Base-by-base conservation (phyloP, 805 yeast species). In the Candida lessepsii region DNA sequence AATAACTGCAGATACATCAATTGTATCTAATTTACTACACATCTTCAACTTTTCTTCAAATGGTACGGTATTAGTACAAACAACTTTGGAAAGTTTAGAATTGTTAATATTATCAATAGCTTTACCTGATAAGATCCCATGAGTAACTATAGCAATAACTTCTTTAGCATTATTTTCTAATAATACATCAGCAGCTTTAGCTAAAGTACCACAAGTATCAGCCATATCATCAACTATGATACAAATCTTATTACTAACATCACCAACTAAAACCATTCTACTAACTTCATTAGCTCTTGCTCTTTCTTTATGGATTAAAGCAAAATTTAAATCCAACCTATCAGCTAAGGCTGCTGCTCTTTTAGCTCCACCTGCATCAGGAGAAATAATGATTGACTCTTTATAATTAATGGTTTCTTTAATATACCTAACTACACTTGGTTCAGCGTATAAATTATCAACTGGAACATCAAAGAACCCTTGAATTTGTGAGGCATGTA, bases 401-500 rank as follows among this genome's bases (percentile, higher is more conserved):
- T 80, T 71, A 23, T 66, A 64, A 46, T 70, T 64, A 32, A 79
- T 69, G 48, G 79, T 75, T 45, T 80, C 86, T 48, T 76, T 80
- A 52, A 91, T 86, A 61, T 86, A 93, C 51, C 85, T 71, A 35
- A 91, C 75, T 15, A 86, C 95, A 41, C 83, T 79, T 35, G 99
- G 98, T 58, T 93, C 98, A 14, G 96, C 97, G 54, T 90, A 91
- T 47, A 91, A 72, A 57, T 91, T 93, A 66, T 91, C 98, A 19
- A 91, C 98, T 2, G 99, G 98, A 25, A 88, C 88, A 48, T 81
- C 81, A 71, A 91, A 91, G 58, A 91, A 91, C 2, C 99, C 99
- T 70, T 93, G 98, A 53, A 93, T 93, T 63, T 91, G 99, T 9
- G 96, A 86, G 7, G 98, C 98, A 59, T 91, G 99, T 50, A 91